A percentile compares a stretch with the other conserved stretches of the same genome.
Evolutionary conservation across 805 yeast species (phyloP).

Genomic region (Candida oleophila): DNA sequence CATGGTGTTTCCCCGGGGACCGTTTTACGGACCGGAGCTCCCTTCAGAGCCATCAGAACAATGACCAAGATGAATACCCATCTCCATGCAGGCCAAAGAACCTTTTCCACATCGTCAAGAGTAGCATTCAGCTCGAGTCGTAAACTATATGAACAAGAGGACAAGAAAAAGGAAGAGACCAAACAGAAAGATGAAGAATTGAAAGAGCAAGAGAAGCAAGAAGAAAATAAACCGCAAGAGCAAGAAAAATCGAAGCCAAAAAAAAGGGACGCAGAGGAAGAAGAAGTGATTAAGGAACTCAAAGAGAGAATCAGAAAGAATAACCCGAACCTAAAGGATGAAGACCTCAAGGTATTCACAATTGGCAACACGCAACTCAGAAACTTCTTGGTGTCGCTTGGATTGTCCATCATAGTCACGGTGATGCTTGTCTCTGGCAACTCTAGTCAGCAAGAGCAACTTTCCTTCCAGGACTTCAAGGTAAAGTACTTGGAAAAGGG

Average conservation of each 20-base stretch:
- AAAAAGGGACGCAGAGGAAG: conserved; percentile 25
- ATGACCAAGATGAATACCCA: not conserved
- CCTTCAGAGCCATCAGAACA: not conserved
- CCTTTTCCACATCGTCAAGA: not conserved
- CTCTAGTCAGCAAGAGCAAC: conserved; percentile 18
- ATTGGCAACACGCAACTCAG: conserved; percentile 7
- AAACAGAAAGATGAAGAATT: not conserved
- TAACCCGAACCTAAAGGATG: conserved; percentile 24
- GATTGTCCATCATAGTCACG: conserved; percentile 10
- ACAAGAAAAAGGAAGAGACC: conserved; percentile 7
- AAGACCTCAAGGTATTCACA: conserved; percentile 31
- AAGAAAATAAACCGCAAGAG: conserved; percentile 10
- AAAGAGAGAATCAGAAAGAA: conserved; percentile 28
- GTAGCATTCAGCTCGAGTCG: not conserved
- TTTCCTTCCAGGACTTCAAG: conserved; percentile 81
- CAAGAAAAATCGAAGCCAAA: conserved; percentile 12
- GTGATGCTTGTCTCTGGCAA: not conserved
- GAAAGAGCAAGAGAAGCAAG: conserved; percentile 4
- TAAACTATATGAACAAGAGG: conserved; percentile 5
- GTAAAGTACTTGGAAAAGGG: conserved; percentile 76
- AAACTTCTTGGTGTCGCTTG: conserved; percentile 4
- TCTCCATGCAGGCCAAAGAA: not conserved
- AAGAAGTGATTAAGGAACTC: conserved; percentile 33
- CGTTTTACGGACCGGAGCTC: not conserved
- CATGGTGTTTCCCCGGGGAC: no score